Evolutionary conservation across 306 rosid species (phyloP).

Genomic region (Castanopsis chinensis): DNA sequence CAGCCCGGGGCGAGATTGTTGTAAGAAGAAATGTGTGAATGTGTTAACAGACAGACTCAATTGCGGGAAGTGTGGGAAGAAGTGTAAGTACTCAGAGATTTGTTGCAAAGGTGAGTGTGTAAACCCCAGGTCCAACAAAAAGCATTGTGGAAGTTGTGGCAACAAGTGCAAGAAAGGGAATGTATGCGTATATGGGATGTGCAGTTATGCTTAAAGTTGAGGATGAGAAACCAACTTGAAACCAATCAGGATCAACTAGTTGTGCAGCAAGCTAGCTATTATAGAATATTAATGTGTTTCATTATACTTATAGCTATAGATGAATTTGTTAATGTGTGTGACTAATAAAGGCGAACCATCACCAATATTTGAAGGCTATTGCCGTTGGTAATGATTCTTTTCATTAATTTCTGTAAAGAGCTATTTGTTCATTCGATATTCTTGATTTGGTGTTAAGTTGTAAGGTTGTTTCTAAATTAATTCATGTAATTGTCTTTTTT

Average conservation of each 20-base stretch:
- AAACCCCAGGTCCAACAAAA: conserved; percentile 41
- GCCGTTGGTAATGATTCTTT: neutral
- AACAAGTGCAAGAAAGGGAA: conserved; percentile 44
- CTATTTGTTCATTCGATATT: neutral
- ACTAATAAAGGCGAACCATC: too few species aligned
- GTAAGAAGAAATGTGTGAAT: conserved; percentile 54
- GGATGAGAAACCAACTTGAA: neutral
- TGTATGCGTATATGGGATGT: conserved; percentile 55
- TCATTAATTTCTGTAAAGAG: neutral
- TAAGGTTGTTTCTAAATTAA: neutral
- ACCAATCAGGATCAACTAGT: too few species aligned
- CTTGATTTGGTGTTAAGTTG: neutral
- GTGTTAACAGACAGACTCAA: conserved; percentile 35
- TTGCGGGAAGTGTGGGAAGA: conserved; percentile 72
- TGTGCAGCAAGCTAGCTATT: neutral
- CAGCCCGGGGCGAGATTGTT: conserved; percentile 50
- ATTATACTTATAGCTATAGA: too few species aligned
- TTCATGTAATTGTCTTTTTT: neutral
- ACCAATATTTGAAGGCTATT: neutral
- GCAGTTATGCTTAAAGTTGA: conserved; percentile 54
- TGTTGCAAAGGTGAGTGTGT: conserved; percentile 71
- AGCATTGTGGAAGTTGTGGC: conserved; percentile 65
- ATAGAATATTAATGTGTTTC: too few species aligned
- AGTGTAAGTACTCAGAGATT: conserved; percentile 46
- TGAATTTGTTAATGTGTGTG: too few species aligned